Evolutionary conservation across 176 grass and related monocot species (phyloP), one percentile per base, ranked within the genome.

Genomic region (Musa beccarii): DNA sequence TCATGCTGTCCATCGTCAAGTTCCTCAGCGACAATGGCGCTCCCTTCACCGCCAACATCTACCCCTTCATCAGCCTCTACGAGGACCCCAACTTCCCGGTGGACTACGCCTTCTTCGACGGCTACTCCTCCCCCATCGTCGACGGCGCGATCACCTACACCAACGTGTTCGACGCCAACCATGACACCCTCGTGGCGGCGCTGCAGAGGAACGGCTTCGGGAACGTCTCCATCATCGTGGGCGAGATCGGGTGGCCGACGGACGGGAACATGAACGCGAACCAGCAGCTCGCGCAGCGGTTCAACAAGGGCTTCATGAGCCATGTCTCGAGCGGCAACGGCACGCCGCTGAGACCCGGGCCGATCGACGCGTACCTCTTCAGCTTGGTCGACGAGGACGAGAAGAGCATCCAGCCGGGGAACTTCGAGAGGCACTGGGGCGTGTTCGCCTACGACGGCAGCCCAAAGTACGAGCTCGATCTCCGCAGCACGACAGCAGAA

Each of bases 51-150:
- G 75, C 66, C 49, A 77, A 77, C 61, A 77, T 77, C 9, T 77
- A 77, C 75, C 75, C 75, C 59, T 77, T 77, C 75, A 77, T 77
- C 75, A 77, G 75, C 16, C 75, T 77, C 59, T 66, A 77, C n/a
- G 21, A 66, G 0, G 59, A 77, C 20, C 59, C 75, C 12, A 52
- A 76, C 24, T 77, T 77, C 75, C 75, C 75, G 1, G 21, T 77
- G n/a, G 75, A 77, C 49, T 77, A 77, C 26, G 75, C 75, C 5
- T 77, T 77, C 75, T 66, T 77, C 19, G 61, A 77, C 2, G 61
- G 75, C 11, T 9, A 19, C 1, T 17, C 75, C 19, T 51, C 59
- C 59, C 34, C 75, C 12, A 49, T 77, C 6, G 61, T 17, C 12
- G 75, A 77, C 20, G 75, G 75, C 20, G 2, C 75, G n/a, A 22